Evolutionary conservation across 140 eudicot genomes (phyloP).

Genomic region (Stevia rebaudiana): DNA sequence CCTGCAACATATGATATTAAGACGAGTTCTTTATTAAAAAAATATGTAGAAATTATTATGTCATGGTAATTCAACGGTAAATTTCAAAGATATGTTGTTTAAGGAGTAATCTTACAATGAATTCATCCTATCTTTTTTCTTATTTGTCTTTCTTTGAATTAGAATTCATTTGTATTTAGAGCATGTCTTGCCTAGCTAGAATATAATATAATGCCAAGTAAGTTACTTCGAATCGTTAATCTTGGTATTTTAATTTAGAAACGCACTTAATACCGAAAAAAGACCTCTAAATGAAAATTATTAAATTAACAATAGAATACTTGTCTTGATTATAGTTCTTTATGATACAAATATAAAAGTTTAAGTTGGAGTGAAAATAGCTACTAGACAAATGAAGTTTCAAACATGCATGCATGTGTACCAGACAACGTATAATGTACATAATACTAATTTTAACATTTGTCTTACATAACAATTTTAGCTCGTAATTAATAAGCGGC

Average conservation of each 20-base stretch:
- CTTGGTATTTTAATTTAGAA: background rate
- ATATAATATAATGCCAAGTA: background rate
- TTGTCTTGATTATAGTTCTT: background rate
- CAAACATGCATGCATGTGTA: no score
- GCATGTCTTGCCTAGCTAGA: background rate
- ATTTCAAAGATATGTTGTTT: background rate
- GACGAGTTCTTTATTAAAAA: background rate
- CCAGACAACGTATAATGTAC: background rate
- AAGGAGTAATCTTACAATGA: background rate
- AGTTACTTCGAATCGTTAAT: background rate
- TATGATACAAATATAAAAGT: no score
- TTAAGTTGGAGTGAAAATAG: no score
- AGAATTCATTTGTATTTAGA: background rate
- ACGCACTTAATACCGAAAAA: background rate
- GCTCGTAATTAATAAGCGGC: constrained; percentile 1
- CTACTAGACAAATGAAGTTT: no score
- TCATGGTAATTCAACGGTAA: background rate
- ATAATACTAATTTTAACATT: background rate
- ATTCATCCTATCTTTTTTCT: background rate
- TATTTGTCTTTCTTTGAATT: background rate
- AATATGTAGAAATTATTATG: background rate
- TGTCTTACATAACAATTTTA: constrained; percentile 9
- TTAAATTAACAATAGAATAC: background rate
- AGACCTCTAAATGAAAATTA: background rate
- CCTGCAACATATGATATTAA: background rate